Evolutionary conservation across 306 rosid species (phyloP).

Genomic region (Quercus robur): DNA sequence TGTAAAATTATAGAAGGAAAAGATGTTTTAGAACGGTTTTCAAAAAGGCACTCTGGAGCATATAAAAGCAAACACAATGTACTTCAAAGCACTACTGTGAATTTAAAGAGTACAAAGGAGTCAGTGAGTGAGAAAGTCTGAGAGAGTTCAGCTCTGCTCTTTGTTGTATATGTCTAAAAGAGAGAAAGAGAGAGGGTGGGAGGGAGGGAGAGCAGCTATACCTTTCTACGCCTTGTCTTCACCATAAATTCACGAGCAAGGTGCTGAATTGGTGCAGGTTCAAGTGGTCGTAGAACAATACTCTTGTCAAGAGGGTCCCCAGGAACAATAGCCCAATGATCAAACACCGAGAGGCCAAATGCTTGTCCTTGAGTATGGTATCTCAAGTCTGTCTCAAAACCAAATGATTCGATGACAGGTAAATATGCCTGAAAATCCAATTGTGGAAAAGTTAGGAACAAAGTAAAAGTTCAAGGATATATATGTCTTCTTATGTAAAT

Average conservation of each 20-base stretch:
- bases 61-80: neutral
- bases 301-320: conserved; percentile 97
- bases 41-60: neutral
- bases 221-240: conserved; percentile 98
- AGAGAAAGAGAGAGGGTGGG: neutral
- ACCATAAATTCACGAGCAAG: conserved; percentile 99
- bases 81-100: neutral
- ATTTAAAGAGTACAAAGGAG: neutral
- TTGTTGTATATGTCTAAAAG: neutral
- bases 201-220: conserved; percentile 14
- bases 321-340: conserved; percentile 99
- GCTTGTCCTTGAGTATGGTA: conserved; percentile 99
- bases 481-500: too few species aligned
- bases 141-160: neutral
- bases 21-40: neutral
- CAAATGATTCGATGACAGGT: conserved; percentile 95
- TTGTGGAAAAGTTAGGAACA: conserved; percentile 11
- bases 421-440: conserved; percentile 72
- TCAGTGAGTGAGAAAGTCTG: neutral
- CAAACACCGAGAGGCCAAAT: conserved; percentile 76
- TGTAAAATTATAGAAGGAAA: too few species aligned
- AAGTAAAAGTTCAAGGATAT: neutral
- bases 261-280: conserved; percentile 97
- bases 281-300: conserved; percentile 92
- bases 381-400: conserved; percentile 96